Conservation (phyloP, 2,329 filamentous ascomycete genomes). For the Calonectria ilicicola region DNA sequence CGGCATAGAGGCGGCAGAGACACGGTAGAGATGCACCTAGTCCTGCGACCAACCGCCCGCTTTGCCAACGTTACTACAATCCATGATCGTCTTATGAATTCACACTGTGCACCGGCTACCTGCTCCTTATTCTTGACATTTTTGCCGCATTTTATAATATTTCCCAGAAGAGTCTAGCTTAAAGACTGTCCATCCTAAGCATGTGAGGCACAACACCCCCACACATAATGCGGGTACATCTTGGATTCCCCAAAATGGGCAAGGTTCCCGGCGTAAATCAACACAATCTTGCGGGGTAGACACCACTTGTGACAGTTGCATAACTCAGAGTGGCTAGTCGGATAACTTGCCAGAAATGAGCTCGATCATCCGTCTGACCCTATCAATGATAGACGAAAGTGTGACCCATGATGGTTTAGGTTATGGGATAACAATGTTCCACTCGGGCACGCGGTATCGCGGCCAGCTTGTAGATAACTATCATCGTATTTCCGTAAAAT, state of each 20-base stretch:
- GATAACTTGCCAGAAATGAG: constrained; percentile 19
- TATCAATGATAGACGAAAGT: not conserved
- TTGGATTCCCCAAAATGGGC: constrained; percentile 21
- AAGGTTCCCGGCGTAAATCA: constrained; percentile 14
- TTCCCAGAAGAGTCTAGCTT: constrained; percentile 19
- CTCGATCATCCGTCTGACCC: constrained; percentile 1
- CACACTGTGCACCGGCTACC: not conserved
- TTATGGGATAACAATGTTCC: constrained; percentile 3
- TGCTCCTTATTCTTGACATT: constrained; percentile 17
- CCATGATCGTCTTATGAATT: not conserved
- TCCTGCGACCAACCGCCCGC: not conserved
- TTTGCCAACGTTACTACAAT: not conserved
- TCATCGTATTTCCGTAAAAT: not conserved
- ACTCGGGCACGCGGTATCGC: not conserved
- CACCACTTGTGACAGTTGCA: not conserved
- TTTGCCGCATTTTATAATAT: constrained; percentile 23
- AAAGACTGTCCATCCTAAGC: not conserved
- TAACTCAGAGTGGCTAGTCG: not conserved
- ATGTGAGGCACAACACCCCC: constrained; percentile 1
- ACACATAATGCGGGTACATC: constrained; percentile 2
- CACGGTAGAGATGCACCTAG: not conserved
- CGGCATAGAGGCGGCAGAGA: not conserved
- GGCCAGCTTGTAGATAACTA: not conserved
- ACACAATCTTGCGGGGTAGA: constrained; percentile 22
- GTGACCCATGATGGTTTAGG: not conserved